Evolutionary conservation across 169 alveolate genomes (phyloP).

Genomic region (Plasmodium adleri): DNA sequence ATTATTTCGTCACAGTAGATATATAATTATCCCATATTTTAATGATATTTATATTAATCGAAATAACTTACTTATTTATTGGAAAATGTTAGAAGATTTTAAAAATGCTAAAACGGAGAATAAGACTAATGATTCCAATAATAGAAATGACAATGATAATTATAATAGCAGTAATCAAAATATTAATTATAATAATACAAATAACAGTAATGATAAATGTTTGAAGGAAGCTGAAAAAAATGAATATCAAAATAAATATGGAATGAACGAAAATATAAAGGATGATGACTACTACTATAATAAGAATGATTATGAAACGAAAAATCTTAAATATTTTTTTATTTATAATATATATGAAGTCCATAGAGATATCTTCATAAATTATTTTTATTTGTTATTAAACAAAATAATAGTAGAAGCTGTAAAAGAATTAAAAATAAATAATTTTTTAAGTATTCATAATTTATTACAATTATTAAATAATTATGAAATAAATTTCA

Average conservation of each 20-base stretch:
- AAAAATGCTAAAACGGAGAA: background rate
- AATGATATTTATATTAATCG: conserved; percentile 49
- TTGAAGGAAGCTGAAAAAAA: background rate
- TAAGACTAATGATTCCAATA: background rate
- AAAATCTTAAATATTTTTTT: conserved; percentile 12
- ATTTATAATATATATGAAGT: conserved; percentile 53
- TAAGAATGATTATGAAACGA: conserved; percentile 22
- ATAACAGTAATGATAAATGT: background rate
- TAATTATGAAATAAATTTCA: conserved; percentile 46
- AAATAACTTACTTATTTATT: conserved; percentile 39
- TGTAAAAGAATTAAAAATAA: conserved; percentile 51
- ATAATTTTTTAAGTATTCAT: conserved; percentile 52
- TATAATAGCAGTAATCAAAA: background rate
- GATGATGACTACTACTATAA: background rate
- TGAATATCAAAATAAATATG: background rate
- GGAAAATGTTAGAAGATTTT: conserved; percentile 37
- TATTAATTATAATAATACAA: background rate
- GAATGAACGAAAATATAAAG: conserved; percentile 8
- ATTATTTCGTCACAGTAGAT: conserved; percentile 29
- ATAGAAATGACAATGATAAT: background rate
- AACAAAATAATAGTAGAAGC: conserved; percentile 54
- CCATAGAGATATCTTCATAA: conserved; percentile 47
- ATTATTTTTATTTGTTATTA: conserved; percentile 41
- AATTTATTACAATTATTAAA: conserved; percentile 59
- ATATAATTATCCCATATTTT: conserved; percentile 64